Base-by-base conservation (phyloP, 139 green algal genomes). In the Trebouxia sp. region DNA sequence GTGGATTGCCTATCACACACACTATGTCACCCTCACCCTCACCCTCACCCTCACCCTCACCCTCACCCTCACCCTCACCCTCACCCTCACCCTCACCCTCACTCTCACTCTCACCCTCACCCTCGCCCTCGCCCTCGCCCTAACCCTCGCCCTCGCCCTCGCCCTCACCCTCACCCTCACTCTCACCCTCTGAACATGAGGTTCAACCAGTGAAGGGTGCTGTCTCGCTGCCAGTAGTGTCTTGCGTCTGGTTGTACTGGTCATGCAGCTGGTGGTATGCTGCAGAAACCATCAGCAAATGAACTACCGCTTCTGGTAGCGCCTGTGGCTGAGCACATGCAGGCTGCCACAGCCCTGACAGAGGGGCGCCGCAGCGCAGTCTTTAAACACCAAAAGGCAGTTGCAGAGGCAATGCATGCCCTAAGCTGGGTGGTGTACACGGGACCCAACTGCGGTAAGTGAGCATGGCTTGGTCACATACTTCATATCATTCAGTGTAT, bases 381-480 rank as follows among this genome's bases (percentile, higher is more conserved):
- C 47, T 90, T 89, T 56, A 86, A 95, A 79, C 87, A 94, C 65
- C 65, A 85, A 55, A 94, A 95, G 84, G 78, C 87, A 6, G 85
- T 95, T n/a, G 83, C 92, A 3, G 95, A 98, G 83, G 83, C 81
- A 0, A 67, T 95, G 76, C 82, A 92, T 24, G 85, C 84, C 6
- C 89, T 98, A 12, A 86, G 81, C 37, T 98, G 93, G 90, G 87
- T 98, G 32, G 89, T 84, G 0, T 98, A 98, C 88, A 89, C 84
- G 1, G 92, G 92, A 3, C 94, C 92, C 11, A 78, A 81, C 47
- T 95, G 86, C 66, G 94, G 93, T 95, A 75, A 82, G 87, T 62
- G 35, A n/a, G 47, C 47, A 53, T 53, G 47, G 47, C 47, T 53
- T 26, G 47, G 14, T 53, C 14, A 14, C 1, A 53, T n/a, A n/a